These are phyloP conservation scores for Massarina eburnea DNA, from an alignment of 2,329 filamentous ascomycete genomes.

Conservation along the genomic window DNA sequence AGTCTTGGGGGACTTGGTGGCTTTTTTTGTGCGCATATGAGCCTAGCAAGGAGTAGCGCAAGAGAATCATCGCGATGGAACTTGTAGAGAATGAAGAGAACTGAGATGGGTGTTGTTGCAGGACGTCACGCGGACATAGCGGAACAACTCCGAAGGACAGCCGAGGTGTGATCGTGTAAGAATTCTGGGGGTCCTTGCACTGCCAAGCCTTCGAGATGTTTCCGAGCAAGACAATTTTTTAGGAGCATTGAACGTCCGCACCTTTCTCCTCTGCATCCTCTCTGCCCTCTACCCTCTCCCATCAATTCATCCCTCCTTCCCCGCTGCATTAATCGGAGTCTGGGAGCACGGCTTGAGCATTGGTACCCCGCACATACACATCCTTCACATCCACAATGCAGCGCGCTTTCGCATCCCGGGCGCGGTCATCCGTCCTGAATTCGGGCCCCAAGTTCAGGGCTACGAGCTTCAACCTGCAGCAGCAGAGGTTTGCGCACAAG, in stretches of 20 bases:
- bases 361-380: slow-evolving; percentile 18
- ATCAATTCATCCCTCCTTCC: neutral
- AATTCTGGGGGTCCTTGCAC: neutral
- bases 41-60: too few species aligned
- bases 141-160: neutral
- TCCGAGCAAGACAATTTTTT: slow-evolving; percentile 9
- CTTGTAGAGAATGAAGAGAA: too few species aligned
- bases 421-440: slow-evolving; percentile 78
- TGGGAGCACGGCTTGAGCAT: slow-evolving; percentile 36
- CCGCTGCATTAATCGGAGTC: slow-evolving; percentile 33
- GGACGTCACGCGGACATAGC: too few species aligned
- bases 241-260: slow-evolving; percentile 11
- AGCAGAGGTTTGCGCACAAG: slow-evolving; percentile 97
- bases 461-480: slow-evolving; percentile 71
- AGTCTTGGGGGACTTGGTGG: too few species aligned
- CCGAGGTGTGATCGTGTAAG: neutral
- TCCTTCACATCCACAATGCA: slow-evolving; percentile 70
- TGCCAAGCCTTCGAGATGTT: slow-evolving; percentile 1
- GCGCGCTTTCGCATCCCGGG: slow-evolving; percentile 82
- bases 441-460: slow-evolving; percentile 55
- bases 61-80: too few species aligned
- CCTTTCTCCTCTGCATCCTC: neutral
- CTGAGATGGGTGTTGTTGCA: too few species aligned
- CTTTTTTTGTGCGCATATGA: too few species aligned
- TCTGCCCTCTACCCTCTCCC: neutral